Base-by-base conservation (phyloP, 2,329 filamentous ascomycete genomes). In the Hypomyces perniciosus region DNA sequence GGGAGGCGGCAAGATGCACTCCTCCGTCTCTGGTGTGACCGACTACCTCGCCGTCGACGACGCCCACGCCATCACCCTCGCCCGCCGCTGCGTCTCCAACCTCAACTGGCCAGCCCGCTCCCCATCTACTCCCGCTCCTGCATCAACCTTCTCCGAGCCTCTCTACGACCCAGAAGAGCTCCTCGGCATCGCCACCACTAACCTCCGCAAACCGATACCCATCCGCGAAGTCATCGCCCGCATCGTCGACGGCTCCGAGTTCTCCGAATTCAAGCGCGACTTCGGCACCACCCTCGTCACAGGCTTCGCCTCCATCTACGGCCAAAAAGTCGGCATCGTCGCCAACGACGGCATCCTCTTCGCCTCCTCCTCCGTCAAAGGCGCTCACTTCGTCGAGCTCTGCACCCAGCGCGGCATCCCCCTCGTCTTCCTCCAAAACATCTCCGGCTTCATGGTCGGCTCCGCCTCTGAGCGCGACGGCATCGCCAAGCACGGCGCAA, bases 361-460 rank as follows among this genome's bases (percentile, higher is more conserved):
- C 74, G 90, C 88, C 50, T 83, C 90, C 46, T 90, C 88, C 8
- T 85, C 90, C 7, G 78, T 96, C 55, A 99, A 99, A 72, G 93
- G 91, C 34, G 90, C 93, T 0, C 93, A 99, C 72, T 99, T 99
- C 69, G 90, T 97, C 62, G 89, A 99, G 70, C 81, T 99, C 4
- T 97, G 92, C 73, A 80, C 86, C 30, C 90, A 96, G 70, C 86
- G 93, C 51, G 84, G 88, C 48, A 88, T 97, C 51, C 92, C 93
- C 1, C 76, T 97, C 8, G 79, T 97, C 46, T 97, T 97, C 72
- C 74, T 99, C 20, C 93, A 99, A 68, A 97, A 99, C 69, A 97
- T 99, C 65, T 86, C 85, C 5, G 93, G 93, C 40, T 99, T 99
- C 79, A 99, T 99, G 93, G 93, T 99, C 31, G 93, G 93, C 40